Base-by-base conservation (phyloP, 2,329 filamentous ascomycete genomes). In the Arthrobotrys pseudoclavata region DNA sequence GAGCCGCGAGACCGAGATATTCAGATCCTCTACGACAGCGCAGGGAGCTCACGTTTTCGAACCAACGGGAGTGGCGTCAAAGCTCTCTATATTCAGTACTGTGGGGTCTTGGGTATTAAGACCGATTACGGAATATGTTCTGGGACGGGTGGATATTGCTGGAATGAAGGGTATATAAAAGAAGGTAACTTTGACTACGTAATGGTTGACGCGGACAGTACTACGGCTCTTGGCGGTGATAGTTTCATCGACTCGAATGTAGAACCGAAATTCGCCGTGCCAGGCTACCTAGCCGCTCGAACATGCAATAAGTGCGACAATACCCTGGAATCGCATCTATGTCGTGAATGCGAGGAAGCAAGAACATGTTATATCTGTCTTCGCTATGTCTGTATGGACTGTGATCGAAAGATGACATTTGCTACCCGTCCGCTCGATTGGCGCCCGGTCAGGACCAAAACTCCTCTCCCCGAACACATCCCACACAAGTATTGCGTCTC, bases 171-270 rank as follows among this genome's bases (percentile, higher is more conserved):
- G 34, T 77, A 77, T 26, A 62, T 77, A 52, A 77, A 77, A 55
- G 74, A 77, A 71, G 74, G 67, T 13, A 77, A 77, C 37, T 77
- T 77, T 18, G 74, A 77, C 47, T 77, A 77, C 47, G 74, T 67
- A 6, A 71, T 70, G 74, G 47, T 71, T 6, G 74, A 77, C 48
- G 53, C 61, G 10, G 61, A 66, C 3, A 70, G 71, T 22, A 22
- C 50, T 13, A 37, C 50, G 1, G 29, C 42, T 3, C 15, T 55
- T 10, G 47, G 40, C 4, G 50, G 24, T 3, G 45, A 62, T 18
- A 61, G 66, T 26, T 29, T 55, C 20, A 34, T 53, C 20, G 22
- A 29, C 1, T 9, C 40, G 13, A n/a, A 55, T 3, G 61, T 68
- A 15, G 74, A 77, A 31, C 74, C 74, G 3, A 47, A 55, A 6